Base-by-base conservation (phyloP, 768 basidiomycete species). In the Jaapia argillacea region DNA sequence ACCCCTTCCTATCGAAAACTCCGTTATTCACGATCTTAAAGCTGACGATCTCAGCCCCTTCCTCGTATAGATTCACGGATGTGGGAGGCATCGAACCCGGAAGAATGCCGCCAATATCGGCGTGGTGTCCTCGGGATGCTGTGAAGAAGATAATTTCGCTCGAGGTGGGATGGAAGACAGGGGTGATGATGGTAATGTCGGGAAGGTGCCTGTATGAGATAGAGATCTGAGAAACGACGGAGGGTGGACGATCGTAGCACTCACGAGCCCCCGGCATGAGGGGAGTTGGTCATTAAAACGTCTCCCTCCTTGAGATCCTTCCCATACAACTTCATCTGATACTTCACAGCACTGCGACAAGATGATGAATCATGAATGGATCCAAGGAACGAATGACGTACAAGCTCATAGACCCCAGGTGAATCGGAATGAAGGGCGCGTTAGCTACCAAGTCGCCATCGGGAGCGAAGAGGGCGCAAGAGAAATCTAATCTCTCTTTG, bases 11-110 rank as follows among this genome's bases (percentile, higher is more conserved):
- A 60, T 96, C 81, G 57, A 92, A 96, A 3, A 84, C 61, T 1
- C 92, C 90, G 10, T 70, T 75, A 36, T 77, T 69, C 5, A 98
- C 93, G 47, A 98, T 79, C 63, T 93, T 96, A 72, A 96, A 88
- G 58, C 83, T 84, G 52, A 81, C 75, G 41, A 97, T 83, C 54
- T 91, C 77, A 0, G 93, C 94, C 16, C 93, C 93, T 59, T 98
- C 93, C 59, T 98, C 86, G 54, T 87, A 93, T 36, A 96, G 83
- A 48, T 77, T 90, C 50, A 84, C 82, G 7, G 84, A 85, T 2
- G 88, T 91, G 0, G 94, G 92, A 0, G 93, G 93, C 93, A 97
- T 98, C 27, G 86, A 91, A 1, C 88, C 90, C 4, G 92, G 89
- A 2, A 90, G 69, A 49, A 94, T 92, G 0, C 91, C 91, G 1